A percentile compares a stretch with the other conserved stretches of the same genome.
These are phyloP conservation scores for Aspergillus intermedius DNA, from an alignment of 2,329 filamentous ascomycete genomes.

Conservation along the genomic window DNA sequence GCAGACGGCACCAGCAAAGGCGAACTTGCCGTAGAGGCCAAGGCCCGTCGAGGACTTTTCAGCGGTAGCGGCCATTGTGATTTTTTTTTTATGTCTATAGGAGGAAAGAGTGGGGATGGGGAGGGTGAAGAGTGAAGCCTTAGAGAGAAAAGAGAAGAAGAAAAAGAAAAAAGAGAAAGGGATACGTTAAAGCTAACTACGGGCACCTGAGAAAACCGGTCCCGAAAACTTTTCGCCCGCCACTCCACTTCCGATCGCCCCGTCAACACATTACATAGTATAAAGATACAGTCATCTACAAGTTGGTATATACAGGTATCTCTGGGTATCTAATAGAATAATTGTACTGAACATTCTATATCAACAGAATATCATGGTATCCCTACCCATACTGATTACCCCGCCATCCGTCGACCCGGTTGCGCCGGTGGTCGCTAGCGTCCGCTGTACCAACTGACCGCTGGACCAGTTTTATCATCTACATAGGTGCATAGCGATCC, in stretches of 20 bases:
- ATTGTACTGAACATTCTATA: too few species aligned
- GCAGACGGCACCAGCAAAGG: conserved; percentile 95
- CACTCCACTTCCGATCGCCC: conserved; percentile 9
- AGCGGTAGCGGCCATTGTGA: conserved; percentile 37
- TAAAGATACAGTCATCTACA: too few species aligned
- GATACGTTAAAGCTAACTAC: background rate
- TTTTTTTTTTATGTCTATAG: conserved; percentile 6
- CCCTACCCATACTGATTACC: too few species aligned
- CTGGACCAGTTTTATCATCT: too few species aligned
- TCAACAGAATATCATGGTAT: too few species aligned
- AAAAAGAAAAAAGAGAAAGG: conserved; percentile 5
- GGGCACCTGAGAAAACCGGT: conserved; percentile 1
- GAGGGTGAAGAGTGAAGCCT: conserved; percentile 8
- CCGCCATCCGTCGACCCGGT: too few species aligned
- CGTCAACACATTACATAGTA: too few species aligned
- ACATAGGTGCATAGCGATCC: too few species aligned
- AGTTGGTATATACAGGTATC: too few species aligned
- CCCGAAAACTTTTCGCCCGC: conserved; percentile 30
- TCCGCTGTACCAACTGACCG: too few species aligned
- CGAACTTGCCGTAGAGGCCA: conserved; percentile 87
- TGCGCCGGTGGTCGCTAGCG: too few species aligned
- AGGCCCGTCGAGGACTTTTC: conserved; percentile 48
- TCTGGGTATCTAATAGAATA: too few species aligned
- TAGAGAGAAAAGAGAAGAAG: conserved; percentile 7
- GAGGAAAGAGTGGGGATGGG: conserved; percentile 4